Conservation (phyloP, 805 yeast genomes). For the Pichia insulana region DNA sequence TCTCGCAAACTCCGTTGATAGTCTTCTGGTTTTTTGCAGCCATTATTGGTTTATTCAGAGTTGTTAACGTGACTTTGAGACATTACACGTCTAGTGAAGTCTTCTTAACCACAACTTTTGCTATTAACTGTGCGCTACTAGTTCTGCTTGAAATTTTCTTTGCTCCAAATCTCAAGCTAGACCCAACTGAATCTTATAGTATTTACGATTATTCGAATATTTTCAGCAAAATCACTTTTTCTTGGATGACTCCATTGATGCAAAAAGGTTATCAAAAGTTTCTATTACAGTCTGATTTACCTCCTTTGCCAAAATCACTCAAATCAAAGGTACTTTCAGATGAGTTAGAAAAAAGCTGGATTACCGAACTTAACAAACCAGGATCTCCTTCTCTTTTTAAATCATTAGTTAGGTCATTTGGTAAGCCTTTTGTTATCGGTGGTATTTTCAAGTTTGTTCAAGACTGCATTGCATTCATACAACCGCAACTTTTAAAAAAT, state of each 20-base stretch:
- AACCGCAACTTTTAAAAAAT: slow-evolving; percentile 70
- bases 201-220: slow-evolving; percentile 42
- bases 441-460: slow-evolving; percentile 65
- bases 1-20: slow-evolving; percentile 61
- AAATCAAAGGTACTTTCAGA: slow-evolving; percentile 45
- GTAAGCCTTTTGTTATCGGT: slow-evolving; percentile 58
- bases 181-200: slow-evolving; percentile 30
- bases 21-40: slow-evolving; percentile 65
- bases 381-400: slow-evolving; percentile 23
- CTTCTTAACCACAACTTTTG: slow-evolving; percentile 17
- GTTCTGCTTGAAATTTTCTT: slow-evolving; percentile 38
- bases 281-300: slow-evolving; percentile 54
- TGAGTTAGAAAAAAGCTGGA: slow-evolving; percentile 54
- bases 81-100: slow-evolving; percentile 24
- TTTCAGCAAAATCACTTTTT: slow-evolving; percentile 43
- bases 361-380: slow-evolving; percentile 33
- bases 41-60: slow-evolving; percentile 38
- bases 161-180: slow-evolving; percentile 25
- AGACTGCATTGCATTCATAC: slow-evolving; percentile 76
- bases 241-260: slow-evolving; percentile 57
- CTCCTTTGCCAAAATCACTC: slow-evolving; percentile 63
- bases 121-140: slow-evolving; percentile 34
- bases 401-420: slow-evolving; percentile 67
- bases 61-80: slow-evolving; percentile 35
- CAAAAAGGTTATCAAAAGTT: slow-evolving; percentile 39